A percentile compares a stretch with the other conserved stretches of the same genome.
Evolutionary conservation across 2,329 filamentous ascomycete genomes (phyloP).

Genomic region (Chaetothyriales sp.): DNA sequence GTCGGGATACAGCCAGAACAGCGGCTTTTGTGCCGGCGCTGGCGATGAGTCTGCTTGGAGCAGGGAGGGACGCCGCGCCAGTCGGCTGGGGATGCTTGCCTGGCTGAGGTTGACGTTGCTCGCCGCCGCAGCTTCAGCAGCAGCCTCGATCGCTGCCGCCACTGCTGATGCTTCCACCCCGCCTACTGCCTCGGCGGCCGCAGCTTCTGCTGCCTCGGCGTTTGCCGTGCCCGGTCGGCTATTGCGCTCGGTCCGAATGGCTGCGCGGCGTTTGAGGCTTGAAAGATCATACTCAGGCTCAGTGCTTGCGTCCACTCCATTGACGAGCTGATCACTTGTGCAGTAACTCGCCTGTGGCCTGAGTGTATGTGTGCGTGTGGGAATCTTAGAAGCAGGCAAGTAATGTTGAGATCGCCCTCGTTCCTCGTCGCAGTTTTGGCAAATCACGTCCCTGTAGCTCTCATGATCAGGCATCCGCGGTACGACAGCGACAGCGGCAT

Average conservation of each 20-base stretch:
- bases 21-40: not conserved
- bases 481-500: not conserved
- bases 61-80: not conserved
- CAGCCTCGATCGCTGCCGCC: not conserved
- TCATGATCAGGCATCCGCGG: not conserved
- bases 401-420: not conserved
- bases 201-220: not conserved
- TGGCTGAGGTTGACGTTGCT: not conserved
- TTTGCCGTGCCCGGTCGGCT: not conserved
- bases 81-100: not conserved
- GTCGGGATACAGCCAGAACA: slow-evolving; percentile 29
- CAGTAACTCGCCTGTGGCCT: not conserved
- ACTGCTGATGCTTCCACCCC: not conserved
- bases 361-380: not conserved
- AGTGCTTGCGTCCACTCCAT: not conserved
- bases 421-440: not conserved
- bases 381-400: not conserved
- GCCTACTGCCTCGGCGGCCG: not conserved
- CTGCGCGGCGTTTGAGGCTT: not conserved
- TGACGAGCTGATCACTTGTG: not conserved
- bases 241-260: not conserved
- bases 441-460: not conserved
- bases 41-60: not conserved
- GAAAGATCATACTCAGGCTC: not conserved
- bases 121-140: not conserved